These are phyloP conservation scores for Coniferiporia weirii DNA, from an alignment of 1,284 basidiomycete species.

Conservation along the genomic window DNA sequence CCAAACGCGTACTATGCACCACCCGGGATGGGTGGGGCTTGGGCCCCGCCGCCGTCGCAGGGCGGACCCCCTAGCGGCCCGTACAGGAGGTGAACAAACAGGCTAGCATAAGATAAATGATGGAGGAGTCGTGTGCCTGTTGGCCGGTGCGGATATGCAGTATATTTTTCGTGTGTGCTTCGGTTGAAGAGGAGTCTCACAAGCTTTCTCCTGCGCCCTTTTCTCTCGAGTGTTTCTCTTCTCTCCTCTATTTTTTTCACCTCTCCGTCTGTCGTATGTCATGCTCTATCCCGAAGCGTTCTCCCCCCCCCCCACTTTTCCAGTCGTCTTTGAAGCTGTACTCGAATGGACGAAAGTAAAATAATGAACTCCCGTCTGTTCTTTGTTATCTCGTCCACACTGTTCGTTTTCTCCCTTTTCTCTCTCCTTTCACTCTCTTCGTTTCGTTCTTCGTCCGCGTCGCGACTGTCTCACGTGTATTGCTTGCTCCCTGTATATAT, in stretches of 20 bases:
- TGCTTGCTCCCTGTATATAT: not conserved
- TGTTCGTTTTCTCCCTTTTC: not conserved
- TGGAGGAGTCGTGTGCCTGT: not conserved
- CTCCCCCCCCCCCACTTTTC: not conserved
- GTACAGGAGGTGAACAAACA: not conserved
- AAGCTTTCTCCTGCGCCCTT: too few relatives aligned
- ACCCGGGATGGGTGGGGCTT: conserved; percentile 7
- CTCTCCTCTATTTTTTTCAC: not conserved
- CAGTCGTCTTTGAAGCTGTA: not conserved
- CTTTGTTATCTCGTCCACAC: not conserved
- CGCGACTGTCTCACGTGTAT: too few relatives aligned
- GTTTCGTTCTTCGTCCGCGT: not conserved
- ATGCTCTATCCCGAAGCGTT: not conserved
- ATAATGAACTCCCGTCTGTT: not conserved
- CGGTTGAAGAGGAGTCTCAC: too few relatives aligned
- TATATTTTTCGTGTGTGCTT: too few relatives aligned
- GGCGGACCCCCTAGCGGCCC: not conserved
- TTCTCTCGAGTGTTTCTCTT: not conserved
- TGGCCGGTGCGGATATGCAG: too few relatives aligned
- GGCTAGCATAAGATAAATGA: not conserved
- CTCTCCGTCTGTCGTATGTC: too few relatives aligned
- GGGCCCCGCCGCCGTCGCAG: conserved; percentile 1
- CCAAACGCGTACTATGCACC: not conserved
- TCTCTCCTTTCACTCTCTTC: not conserved
- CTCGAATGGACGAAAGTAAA: not conserved